phyloP scores from a whole-genome alignment of 2,329 filamentous ascomycete genomes.

The Trichophyton simii region DNA sequence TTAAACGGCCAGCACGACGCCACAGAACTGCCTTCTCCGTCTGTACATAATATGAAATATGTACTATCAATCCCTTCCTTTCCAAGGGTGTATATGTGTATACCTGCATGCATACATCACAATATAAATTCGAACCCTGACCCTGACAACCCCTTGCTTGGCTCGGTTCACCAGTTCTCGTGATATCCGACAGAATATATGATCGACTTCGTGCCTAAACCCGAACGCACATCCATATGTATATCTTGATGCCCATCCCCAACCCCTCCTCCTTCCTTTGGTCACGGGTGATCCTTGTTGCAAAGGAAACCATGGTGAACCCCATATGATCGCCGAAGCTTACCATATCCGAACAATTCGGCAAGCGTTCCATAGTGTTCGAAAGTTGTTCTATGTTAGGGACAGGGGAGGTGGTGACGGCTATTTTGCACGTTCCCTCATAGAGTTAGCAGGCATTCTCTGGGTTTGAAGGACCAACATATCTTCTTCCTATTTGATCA shows the following conservation, averaged over 20 bases:
- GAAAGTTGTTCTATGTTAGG: not conserved
- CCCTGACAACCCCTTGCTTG: not conserved
- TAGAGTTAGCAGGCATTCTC: not conserved
- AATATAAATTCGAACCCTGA: not conserved
- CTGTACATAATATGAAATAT: not conserved
- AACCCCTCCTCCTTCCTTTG: not conserved
- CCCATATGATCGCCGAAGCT: not conserved
- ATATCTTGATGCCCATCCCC: not conserved
- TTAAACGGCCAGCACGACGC: not conserved
- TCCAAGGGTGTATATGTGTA: not conserved
- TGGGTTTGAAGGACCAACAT: too few species aligned
- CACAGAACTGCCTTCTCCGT: not conserved
- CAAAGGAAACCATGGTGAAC: not conserved
- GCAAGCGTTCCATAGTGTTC: not conserved
- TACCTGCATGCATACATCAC: not conserved
- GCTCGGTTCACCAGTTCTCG: conserved; percentile 2
- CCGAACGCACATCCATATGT: not conserved
- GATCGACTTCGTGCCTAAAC: not conserved
- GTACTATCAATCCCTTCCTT: not conserved
- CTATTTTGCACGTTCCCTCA: not conserved
- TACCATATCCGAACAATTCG: not conserved
- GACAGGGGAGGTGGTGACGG: not conserved
- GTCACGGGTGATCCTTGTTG: not conserved
- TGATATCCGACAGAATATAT: not conserved
- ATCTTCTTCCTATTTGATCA: too few species aligned